phyloP scores from a whole-genome alignment of 2,329 filamentous ascomycete species.

The Aspergillus thermomutatus region DNA sequence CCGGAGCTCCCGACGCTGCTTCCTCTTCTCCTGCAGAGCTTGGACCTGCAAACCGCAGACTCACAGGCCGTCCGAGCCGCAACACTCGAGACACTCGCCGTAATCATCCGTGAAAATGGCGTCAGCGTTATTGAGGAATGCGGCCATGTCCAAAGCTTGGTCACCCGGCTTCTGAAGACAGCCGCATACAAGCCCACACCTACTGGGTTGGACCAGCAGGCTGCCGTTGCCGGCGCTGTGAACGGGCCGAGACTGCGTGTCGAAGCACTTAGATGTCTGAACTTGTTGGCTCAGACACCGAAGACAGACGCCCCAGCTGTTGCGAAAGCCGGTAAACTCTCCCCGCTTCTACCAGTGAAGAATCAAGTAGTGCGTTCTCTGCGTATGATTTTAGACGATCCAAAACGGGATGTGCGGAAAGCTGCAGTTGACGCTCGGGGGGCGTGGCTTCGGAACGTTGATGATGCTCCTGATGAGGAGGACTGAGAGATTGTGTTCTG shows the following conservation, averaged over 20 bases:
- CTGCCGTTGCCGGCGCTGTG: constrained; percentile 6
- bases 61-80: constrained; percentile 56
- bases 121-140: constrained; percentile 47
- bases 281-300: constrained; percentile 33
- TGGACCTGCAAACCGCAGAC: constrained; percentile 51
- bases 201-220: not conserved
- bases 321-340: constrained; percentile 28
- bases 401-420: constrained; percentile 59
- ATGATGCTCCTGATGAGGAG: constrained; percentile 58
- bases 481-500: constrained; percentile 31
- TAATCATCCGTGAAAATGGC: constrained; percentile 58
- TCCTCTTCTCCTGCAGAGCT: constrained; percentile 60
- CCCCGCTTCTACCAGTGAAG: constrained; percentile 55
- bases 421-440: constrained; percentile 60
- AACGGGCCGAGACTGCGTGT: constrained; percentile 31
- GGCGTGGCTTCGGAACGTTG: constrained; percentile 57
- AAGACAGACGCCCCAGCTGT: constrained; percentile 19
- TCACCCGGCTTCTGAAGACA: constrained; percentile 54
- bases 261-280: constrained; percentile 37
- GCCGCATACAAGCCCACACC: constrained; percentile 25
- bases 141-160: constrained; percentile 57
- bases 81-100: constrained; percentile 57
- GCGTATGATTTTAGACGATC: constrained; percentile 57
- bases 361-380: constrained; percentile 56
- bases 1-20: constrained; percentile 56